Conservation (phyloP, 148 eudicot species). For the Spergularia marina region DNA sequence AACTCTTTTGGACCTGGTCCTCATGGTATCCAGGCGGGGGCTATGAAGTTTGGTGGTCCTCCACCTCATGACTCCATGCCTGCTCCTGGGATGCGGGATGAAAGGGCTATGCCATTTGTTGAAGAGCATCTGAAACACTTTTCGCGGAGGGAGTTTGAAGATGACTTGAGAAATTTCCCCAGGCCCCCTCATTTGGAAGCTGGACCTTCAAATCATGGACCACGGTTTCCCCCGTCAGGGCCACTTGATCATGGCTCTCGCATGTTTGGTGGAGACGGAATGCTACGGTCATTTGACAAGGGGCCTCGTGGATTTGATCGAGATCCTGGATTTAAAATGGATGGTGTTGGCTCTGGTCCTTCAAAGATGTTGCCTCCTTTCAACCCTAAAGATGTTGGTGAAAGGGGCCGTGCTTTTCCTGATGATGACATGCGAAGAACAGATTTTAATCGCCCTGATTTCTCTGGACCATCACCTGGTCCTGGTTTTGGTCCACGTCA, state of each 20-base stretch:
- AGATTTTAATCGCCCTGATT: slow-evolving; percentile 43
- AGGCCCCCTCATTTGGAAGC: slow-evolving; percentile 42
- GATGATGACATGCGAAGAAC: slow-evolving; percentile 42
- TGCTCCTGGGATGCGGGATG: slow-evolving; percentile 43
- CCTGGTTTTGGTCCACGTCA: slow-evolving; percentile 59
- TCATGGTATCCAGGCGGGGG: slow-evolving; percentile 34
- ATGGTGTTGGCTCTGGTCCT: slow-evolving; percentile 39
- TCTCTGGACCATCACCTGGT: slow-evolving; percentile 44
- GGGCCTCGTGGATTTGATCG: slow-evolving; percentile 39
- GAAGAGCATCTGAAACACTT: slow-evolving; percentile 51
- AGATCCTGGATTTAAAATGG: slow-evolving; percentile 41
- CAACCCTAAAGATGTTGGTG: slow-evolving; percentile 41
- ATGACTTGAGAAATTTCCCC: slow-evolving; percentile 42
- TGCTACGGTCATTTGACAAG: slow-evolving; percentile 40
- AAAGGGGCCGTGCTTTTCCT: slow-evolving; percentile 32
- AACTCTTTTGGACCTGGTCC: slow-evolving; percentile 41
- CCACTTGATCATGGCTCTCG: slow-evolving; percentile 38
- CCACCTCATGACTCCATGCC: slow-evolving; percentile 32
- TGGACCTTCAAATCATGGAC: slow-evolving; percentile 42
- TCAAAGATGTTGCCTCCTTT: slow-evolving; percentile 47
- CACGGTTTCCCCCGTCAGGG: slow-evolving; percentile 34
- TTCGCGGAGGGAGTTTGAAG: slow-evolving; percentile 50
- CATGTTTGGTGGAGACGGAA: slow-evolving; percentile 39
- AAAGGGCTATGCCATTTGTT: slow-evolving; percentile 35
- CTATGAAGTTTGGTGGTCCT: slow-evolving; percentile 36